These are phyloP conservation scores for Warburgia ugandensis DNA, from an alignment of 164 flowering plant genomes.

Conservation along the genomic window DNA sequence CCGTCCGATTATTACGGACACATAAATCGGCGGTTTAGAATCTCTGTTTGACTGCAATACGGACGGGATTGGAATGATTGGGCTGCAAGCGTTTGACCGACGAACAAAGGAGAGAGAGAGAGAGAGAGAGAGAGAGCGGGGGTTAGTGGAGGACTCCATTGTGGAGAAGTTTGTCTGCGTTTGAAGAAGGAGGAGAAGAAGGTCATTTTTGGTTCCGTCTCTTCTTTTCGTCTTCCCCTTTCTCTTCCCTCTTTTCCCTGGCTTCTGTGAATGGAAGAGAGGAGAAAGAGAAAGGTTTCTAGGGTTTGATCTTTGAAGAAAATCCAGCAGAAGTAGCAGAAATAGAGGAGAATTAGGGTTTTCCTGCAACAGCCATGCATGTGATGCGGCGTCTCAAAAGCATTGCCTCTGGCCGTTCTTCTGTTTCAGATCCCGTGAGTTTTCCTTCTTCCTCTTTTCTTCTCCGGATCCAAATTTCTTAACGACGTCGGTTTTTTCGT, in stretches of 20 bases:
- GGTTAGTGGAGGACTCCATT: no score
- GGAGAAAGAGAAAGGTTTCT: not conserved
- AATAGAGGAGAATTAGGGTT: not conserved
- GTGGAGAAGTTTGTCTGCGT: no score
- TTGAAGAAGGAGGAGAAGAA: not conserved
- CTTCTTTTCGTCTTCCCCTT: not conserved
- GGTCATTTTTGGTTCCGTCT: not conserved
- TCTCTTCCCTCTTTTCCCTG: not conserved
- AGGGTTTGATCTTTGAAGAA: not conserved
- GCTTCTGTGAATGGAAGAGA: not conserved
- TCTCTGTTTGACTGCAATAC: no score
- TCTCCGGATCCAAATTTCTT: not conserved
- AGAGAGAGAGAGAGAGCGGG: no score
- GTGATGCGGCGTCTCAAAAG: slow-evolving; percentile 87
- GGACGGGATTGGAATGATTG: no score
- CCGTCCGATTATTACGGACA: no score
- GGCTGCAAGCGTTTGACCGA: no score
- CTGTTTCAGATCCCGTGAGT: slow-evolving; percentile 80
- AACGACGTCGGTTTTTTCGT: no score
- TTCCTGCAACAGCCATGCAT: slow-evolving; percentile 36
- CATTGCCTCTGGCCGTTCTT: slow-evolving; percentile 90
- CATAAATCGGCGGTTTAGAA: no score
- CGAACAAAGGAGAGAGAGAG: no score
- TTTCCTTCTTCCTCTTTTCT: not conserved
- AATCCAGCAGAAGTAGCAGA: not conserved